Evolutionary conservation across 148 eudicot genomes (phyloP).

Genomic region (Rhododendron simsii): DNA sequence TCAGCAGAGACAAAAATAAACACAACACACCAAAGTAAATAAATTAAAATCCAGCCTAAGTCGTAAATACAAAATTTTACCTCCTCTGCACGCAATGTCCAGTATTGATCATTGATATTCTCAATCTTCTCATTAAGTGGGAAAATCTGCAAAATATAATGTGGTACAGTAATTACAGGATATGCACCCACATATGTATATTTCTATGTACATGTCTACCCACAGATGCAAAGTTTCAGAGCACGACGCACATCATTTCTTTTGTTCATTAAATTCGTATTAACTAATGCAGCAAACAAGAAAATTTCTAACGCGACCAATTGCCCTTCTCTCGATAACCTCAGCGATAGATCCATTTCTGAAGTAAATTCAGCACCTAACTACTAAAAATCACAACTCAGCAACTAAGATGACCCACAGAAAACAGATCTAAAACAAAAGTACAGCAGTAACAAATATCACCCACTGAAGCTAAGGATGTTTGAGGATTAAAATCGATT

Average conservation of each 20-base stretch:
- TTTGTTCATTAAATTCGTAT: not conserved
- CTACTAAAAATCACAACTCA: not conserved
- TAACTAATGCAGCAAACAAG: not conserved
- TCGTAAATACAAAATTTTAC: not conserved
- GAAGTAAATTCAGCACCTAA: slow-evolving; percentile 5
- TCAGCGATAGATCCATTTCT: not conserved
- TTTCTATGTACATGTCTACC: not conserved
- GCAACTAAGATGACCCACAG: not conserved
- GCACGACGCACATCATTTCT: not conserved
- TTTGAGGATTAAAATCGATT: not conserved
- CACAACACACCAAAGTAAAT: not conserved
- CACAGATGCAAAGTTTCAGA: not conserved
- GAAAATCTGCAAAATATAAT: slow-evolving; percentile 15
- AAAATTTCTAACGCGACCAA: not conserved
- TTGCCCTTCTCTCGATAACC: not conserved
- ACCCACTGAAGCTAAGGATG: not conserved
- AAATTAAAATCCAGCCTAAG: not conserved
- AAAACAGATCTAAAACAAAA: not conserved
- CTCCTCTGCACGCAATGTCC: slow-evolving; percentile 33
- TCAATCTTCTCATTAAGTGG: slow-evolving; percentile 24
- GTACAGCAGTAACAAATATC: not conserved
- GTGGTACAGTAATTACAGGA: not conserved
- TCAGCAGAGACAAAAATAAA: not conserved
- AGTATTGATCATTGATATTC: slow-evolving; percentile 28
- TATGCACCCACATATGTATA: not conserved